Evolutionary conservation across 2,329 filamentous ascomycete species (phyloP).

Genomic region (Cadophora sp.): DNA sequence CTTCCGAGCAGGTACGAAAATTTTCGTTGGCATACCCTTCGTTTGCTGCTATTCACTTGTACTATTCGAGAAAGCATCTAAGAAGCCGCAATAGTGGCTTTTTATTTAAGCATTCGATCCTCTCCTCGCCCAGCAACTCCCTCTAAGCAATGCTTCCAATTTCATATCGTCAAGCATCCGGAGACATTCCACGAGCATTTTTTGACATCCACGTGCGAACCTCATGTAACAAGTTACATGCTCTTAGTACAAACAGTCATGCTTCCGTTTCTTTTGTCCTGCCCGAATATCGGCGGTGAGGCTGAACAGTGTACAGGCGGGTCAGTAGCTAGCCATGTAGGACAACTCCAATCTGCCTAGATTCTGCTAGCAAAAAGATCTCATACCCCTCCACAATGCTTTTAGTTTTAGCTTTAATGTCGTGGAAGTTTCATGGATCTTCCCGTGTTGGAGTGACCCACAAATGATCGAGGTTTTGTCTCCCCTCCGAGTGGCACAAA

Average conservation of each 20-base stretch:
- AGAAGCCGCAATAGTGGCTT: too few species aligned
- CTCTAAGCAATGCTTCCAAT: not conserved
- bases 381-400: not conserved
- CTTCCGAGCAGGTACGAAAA: not conserved
- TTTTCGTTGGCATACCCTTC: not conserved
- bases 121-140: not conserved
- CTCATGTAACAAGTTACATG: conserved; percentile 9
- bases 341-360: not conserved
- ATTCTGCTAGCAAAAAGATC: not conserved
- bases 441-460: not conserved
- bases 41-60: not conserved
- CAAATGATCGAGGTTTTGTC: not conserved
- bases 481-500: not conserved
- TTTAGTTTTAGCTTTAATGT: not conserved
- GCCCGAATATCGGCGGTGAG: conserved; percentile 6
- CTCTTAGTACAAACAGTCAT: not conserved
- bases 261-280: not conserved
- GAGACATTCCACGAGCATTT: not conserved
- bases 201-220: conserved; percentile 1
- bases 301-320: not conserved
- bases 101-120: not conserved
- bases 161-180: not conserved
- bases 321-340: not conserved
- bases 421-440: not conserved
- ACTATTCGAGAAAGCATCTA: too few species aligned